These are phyloP conservation scores for Bassia scoparia DNA, from an alignment of 148 eudicot species.

Conservation along the genomic window DNA sequence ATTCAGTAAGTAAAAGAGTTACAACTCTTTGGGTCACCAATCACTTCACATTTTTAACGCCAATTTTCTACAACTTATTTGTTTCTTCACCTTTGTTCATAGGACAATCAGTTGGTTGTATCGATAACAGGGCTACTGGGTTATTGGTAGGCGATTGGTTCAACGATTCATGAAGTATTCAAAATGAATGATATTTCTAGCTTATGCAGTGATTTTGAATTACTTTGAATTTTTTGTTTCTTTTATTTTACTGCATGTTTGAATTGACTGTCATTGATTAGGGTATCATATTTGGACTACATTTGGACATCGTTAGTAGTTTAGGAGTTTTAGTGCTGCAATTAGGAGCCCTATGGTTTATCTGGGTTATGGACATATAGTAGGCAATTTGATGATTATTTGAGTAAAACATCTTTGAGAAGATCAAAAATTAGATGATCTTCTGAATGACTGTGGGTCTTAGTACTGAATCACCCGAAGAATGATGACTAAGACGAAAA, in stretches of 20 bases:
- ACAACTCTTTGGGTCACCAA: too few relatives aligned
- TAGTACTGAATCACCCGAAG: not conserved
- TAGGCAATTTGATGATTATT: not conserved
- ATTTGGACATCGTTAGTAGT: not conserved
- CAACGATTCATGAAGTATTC: slow-evolving; percentile 70
- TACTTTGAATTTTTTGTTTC: not conserved
- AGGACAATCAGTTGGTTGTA: slow-evolving; percentile 75
- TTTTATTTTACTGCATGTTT: not conserved
- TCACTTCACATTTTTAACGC: too few relatives aligned
- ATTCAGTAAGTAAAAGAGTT: too few relatives aligned
- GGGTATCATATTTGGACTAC: not conserved
- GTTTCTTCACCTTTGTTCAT: slow-evolving; percentile 7
- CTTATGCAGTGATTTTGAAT: not conserved
- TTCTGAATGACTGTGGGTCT: too few relatives aligned
- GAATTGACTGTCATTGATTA: not conserved
- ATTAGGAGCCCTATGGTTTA: not conserved
- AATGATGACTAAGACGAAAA: not conserved
- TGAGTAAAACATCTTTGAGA: not conserved
- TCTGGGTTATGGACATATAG: not conserved
- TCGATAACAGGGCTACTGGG: slow-evolving; percentile 95
- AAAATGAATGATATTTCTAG: not conserved
- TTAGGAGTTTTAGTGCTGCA: too few relatives aligned
- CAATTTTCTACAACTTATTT: too few relatives aligned
- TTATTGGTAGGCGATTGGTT: slow-evolving; percentile 82
- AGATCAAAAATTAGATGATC: not conserved